Conservation (phyloP, 1,284 basidiomycete species). For the Malassezia japonica region DNA sequence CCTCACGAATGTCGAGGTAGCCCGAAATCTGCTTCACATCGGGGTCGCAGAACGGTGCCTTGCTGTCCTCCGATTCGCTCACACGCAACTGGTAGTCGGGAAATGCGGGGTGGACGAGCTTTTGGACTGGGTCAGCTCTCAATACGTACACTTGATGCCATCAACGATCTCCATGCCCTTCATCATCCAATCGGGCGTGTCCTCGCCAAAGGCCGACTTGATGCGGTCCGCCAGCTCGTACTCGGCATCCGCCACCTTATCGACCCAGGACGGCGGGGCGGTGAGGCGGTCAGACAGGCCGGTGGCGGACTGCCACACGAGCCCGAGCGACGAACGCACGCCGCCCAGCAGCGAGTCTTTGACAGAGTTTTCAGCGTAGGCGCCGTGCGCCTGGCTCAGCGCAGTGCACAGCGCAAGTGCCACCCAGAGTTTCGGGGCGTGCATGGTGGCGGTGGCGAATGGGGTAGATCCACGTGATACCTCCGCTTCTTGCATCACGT, state of each 20-base stretch:
- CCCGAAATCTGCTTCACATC: slow-evolving; percentile 70
- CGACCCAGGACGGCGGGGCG: not conserved
- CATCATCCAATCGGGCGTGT: slow-evolving; percentile 2
- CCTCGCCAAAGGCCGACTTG: not conserved
- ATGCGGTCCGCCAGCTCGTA: not conserved
- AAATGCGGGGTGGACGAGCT: slow-evolving; percentile 64
- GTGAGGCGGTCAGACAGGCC: not conserved
- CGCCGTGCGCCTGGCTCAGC: not conserved
- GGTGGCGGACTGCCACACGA: not conserved
- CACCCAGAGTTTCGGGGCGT: not conserved
- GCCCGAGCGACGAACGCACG: not conserved
- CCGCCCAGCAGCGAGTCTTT: not conserved
- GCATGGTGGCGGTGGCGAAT: slow-evolving; percentile 1
- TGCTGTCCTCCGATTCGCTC: slow-evolving; percentile 42
- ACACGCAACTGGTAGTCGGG: slow-evolving; percentile 62
- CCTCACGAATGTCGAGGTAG: slow-evolving; percentile 76
- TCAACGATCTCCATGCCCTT: slow-evolving; percentile 3
- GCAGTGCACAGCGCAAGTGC: not conserved
- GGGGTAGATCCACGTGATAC: slow-evolving; percentile 1
- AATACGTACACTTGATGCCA: slow-evolving; percentile 2
- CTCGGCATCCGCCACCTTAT: not conserved
- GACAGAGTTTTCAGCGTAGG: not conserved
- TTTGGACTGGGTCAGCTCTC: slow-evolving; percentile 56
- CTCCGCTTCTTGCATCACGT: not conserved
- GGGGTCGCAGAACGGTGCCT: slow-evolving; percentile 63